Percentiles rank a stretch among this genome's conserved stretches.
These are phyloP conservation scores for Oryza officinalis DNA, from an alignment of 176 grass and related monocot genomes.

Conservation along the genomic window DNA sequence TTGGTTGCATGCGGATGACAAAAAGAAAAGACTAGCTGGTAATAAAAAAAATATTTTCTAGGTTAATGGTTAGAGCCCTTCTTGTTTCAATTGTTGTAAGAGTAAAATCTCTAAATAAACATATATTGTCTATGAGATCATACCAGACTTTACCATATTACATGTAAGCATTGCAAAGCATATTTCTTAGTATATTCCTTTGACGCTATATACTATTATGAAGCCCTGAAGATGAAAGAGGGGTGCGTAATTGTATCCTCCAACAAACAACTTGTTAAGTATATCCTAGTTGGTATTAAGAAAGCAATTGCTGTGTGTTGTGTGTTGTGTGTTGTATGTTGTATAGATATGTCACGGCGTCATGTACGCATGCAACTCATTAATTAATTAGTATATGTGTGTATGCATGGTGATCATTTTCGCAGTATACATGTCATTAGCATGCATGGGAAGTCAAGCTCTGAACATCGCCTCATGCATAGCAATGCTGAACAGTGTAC, in stretches of 20 bases:
- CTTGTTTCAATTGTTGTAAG: too few relatives aligned
- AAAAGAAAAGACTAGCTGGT: too few relatives aligned
- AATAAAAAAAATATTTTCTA: too few relatives aligned
- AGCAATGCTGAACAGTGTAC: neutral
- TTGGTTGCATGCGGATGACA: too few relatives aligned
- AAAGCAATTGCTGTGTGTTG: neutral
- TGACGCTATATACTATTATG: neutral
- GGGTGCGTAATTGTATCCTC: neutral
- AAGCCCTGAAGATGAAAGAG: neutral
- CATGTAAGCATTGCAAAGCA: neutral
- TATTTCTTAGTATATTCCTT: neutral
- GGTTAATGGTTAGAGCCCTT: too few relatives aligned
- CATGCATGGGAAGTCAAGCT: neutral
- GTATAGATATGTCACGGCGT: slow-evolving; percentile 10
- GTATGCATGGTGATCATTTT: neutral
- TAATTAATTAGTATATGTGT: neutral
- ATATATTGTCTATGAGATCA: too few relatives aligned
- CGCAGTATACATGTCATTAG: neutral
- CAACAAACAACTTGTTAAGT: neutral
- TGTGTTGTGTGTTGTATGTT: neutral
- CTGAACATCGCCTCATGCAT: neutral
- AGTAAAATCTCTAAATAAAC: too few relatives aligned
- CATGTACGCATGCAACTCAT: neutral
- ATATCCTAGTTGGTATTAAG: neutral
- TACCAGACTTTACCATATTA: too few relatives aligned